Base-by-base conservation (phyloP, 768 basidiomycete species). In the Terana coerulea region DNA sequence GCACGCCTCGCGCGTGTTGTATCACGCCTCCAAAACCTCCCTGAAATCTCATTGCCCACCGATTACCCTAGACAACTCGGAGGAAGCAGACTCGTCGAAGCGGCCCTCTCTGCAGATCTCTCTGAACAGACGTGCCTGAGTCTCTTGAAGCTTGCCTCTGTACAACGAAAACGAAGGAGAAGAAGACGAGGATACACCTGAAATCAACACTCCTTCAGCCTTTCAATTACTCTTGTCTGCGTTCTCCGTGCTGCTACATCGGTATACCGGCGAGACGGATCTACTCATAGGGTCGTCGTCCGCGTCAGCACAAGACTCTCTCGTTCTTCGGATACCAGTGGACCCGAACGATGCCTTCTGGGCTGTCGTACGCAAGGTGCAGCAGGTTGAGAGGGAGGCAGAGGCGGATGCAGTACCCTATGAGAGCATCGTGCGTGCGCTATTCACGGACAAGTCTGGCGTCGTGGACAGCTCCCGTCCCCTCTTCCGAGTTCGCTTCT, bases 221-320 rank as follows among this genome's bases (percentile, higher is more conserved):
- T 98, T 95, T 65, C 93, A 98, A 62, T 75, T 98, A 22, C 80
- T 98, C 39, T 76, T 98, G 36, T 81, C 97, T n/a, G 87, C 95
- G 0, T 97, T 99, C 70, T 79, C 83, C 10, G 86, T 95, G 19
- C 75, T 98, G 44, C 73, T 99, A 11, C 93, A 98, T 71, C 79
- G 95, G 35, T 97, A 93, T 71, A 98, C 97, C 0, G 95, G 91
- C 34, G 97, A 99, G 65, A 94, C 85, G 24, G 93, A 97, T 61
- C 76, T 99, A 55, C 78, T 97, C 52, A 87, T 99, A 61, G 93
- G 88, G 30, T 91, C 90, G 3, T 94, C 92, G 14, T 86, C 91
- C 22, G 82, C 88, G 1, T 72, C 78, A 5, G 79, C 81, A 5
- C 78, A 80, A 22, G 83, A 88, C 53, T 92, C 94, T 8, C 76